Base-by-base conservation (phyloP, 345 rosid species). In the Trapa bicornis region DNA sequence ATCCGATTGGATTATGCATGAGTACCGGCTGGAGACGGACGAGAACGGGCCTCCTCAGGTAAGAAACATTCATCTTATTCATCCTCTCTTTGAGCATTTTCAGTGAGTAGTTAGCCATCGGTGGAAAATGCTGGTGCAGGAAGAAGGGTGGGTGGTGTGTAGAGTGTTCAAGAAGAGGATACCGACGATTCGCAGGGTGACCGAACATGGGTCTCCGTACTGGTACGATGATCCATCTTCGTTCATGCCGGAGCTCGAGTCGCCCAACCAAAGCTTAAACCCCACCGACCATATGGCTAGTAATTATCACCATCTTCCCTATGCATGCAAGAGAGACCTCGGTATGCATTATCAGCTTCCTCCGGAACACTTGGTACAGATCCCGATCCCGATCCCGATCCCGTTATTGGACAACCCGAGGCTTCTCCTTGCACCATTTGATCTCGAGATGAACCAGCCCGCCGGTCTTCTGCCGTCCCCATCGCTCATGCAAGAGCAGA, bases 71-170 rank as follows among this genome's bases (percentile, higher is more conserved):
- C 29, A 22, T 22, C 29, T 22, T 22, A 14, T 41, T 36, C 13
- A 38, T 50, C 48, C 5, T 45, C 13, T 45, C 48, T 6, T 45
- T 45, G 29, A 22, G 29, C 29, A 22, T 22, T 22, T 22, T 45
- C 43, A 41, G 43, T 41, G 7, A 3, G 43, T 41, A 41, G 43
- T 41, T 8, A 41, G 43, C 43, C 43, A 8, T 41, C 43, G 4
- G 43, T 41, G 4, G 43, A 41, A 41, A 47, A 22, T 22, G 29
- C 29, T 41, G 43, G 43, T 41, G 70, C 80, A 88, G 85, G 99
- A 94, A 70, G 96, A 94, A 83, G 97, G 99, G 53, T 94, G 97
- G 97, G 99, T 80, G 5, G 97, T 94, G 15, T 94, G 99, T 77
- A 84, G 97, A 68, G 97, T 86, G 68, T 94, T 94, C 81, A 94